A percentile compares a stretch with the other conserved stretches of the same genome.
Evolutionary conservation across 169 alveolate species (phyloP).

Genomic region (Plasmodium inui): DNA sequence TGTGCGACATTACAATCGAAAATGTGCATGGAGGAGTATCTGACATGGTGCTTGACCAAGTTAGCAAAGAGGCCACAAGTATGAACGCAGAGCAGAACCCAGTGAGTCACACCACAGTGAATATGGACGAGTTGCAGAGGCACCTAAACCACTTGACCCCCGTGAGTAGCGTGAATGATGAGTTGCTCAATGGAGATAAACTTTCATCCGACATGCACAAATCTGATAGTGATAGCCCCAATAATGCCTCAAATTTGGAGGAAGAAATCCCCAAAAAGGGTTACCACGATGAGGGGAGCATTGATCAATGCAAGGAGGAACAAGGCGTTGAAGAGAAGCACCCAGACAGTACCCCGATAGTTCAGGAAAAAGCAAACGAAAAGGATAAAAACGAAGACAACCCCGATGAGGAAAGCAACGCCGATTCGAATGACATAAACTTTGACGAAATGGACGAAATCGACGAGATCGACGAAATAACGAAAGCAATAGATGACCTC

Average conservation of each 20-base stretch:
- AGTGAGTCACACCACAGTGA: not conserved
- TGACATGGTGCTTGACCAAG: not conserved
- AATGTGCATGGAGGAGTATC: not conserved
- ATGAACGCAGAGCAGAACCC: not conserved
- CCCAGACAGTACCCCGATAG: not conserved
- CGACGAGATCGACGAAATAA: conserved; percentile 71
- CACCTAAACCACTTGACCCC: not conserved
- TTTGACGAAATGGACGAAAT: conserved; percentile 68
- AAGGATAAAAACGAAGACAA: not conserved
- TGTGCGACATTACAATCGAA: not conserved
- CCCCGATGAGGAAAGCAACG: not conserved
- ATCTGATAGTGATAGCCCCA: not conserved
- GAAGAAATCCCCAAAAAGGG: not conserved
- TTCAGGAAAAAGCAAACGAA: not conserved
- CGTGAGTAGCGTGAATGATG: not conserved
- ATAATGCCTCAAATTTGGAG: not conserved
- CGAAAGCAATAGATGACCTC: conserved; percentile 60
- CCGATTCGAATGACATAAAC: conserved; percentile 56
- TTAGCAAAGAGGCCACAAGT: not conserved
- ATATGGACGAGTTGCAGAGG: not conserved
- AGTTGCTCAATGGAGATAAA: not conserved
- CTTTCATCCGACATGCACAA: not conserved
- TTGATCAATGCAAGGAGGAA: not conserved
- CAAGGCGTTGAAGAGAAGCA: not conserved
- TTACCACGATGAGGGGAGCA: not conserved